phyloP scores from a whole-genome alignment of 2,329 filamentous ascomycete genomes.

The Colletotrichum sp. region DNA sequence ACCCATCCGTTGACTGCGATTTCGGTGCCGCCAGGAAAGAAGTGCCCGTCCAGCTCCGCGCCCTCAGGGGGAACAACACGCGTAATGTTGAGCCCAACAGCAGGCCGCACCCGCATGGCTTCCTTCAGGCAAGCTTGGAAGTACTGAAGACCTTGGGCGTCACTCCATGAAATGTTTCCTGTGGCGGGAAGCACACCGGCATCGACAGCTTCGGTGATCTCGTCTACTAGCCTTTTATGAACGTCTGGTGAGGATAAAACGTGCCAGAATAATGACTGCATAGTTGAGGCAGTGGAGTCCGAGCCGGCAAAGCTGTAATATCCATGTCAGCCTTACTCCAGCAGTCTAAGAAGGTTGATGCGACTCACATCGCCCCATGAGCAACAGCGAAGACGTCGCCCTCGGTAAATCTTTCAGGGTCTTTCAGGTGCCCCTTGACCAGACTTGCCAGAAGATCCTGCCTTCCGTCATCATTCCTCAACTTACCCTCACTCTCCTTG shows the following conservation, averaged over 20 bases:
- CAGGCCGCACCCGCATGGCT: constrained; percentile 60
- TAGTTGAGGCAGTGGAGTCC: constrained; percentile 64
- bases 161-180: constrained; percentile 51
- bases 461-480: constrained; percentile 45
- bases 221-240: constrained; percentile 42
- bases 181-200: constrained; percentile 35
- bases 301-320: constrained; percentile 59
- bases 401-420: constrained; percentile 50
- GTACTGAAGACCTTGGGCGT: constrained; percentile 55
- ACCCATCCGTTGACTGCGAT: constrained; percentile 62
- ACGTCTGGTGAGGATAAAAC: constrained; percentile 49
- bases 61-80: constrained; percentile 56
- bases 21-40: constrained; percentile 56
- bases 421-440: constrained; percentile 57
- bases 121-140: constrained; percentile 64
- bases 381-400: constrained; percentile 63
- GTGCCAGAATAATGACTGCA: constrained; percentile 62
- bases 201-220: constrained; percentile 48
- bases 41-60: constrained; percentile 53
- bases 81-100: constrained; percentile 59
- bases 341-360: not conserved
- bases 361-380: constrained; percentile 58
- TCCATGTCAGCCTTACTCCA: not conserved
- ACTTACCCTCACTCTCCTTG: constrained; percentile 46
- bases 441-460: constrained; percentile 57